Evolutionary conservation across 306 rosid genomes (phyloP).

Genomic region (Astragalus glycyphyllos): DNA sequence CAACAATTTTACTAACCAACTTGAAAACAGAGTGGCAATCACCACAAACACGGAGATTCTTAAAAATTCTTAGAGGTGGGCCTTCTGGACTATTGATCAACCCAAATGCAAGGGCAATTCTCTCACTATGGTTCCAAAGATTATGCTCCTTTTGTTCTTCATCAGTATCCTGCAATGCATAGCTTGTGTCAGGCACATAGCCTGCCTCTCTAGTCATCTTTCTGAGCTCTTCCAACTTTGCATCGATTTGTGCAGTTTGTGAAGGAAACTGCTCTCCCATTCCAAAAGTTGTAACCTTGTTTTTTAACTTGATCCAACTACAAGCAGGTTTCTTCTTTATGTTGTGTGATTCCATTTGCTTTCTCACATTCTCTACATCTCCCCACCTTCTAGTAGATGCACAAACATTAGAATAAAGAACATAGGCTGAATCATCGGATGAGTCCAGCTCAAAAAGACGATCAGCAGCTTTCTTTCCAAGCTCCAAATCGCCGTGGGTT

Average conservation of each 20-base stretch:
- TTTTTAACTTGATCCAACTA: constrained; percentile 85
- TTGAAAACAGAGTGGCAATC: constrained; percentile 94
- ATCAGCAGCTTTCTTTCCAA: constrained; percentile 75
- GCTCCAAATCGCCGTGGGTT: constrained; percentile 74
- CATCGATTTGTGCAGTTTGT: constrained; percentile 54
- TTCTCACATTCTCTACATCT: constrained; percentile 79
- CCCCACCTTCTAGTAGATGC: constrained; percentile 85
- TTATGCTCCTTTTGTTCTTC: constrained; percentile 92
- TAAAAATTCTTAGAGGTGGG: constrained; percentile 71
- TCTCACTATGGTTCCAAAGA: constrained; percentile 97
- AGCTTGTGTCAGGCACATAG: constrained; percentile 82
- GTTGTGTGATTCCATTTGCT: constrained; percentile 64
- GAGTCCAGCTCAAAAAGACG: constrained; percentile 71
- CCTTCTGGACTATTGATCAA: constrained; percentile 71
- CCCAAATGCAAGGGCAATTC: constrained; percentile 88
- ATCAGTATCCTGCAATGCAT: constrained; percentile 83
- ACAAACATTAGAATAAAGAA: constrained; percentile 84
- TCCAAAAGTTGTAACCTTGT: constrained; percentile 71
- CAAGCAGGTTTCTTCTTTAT: constrained; percentile 87
- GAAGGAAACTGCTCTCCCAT: constrained; percentile 80
- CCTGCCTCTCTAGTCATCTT: constrained; percentile 78
- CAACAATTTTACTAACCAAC: constrained; percentile 64
- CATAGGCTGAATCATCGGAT: constrained; percentile 87
- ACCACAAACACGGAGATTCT: constrained; percentile 93
- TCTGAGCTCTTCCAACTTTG: constrained; percentile 72